These are phyloP conservation scores for Tetrastigma voinierianum DNA, from an alignment of 164 flowering plant genomes.

Conservation along the genomic window DNA sequence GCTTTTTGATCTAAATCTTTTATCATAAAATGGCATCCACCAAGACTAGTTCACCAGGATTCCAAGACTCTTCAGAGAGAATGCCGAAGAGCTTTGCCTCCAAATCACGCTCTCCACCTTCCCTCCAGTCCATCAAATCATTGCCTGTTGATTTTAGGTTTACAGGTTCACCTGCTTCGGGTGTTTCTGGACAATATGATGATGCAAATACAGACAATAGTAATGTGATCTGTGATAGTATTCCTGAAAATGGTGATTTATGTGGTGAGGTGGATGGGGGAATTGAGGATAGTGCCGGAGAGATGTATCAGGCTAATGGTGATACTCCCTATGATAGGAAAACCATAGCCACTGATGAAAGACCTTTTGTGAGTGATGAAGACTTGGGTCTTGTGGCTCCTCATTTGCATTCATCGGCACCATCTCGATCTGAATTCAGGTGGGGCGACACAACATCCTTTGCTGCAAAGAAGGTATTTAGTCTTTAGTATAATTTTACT, in stretches of 20 bases:
- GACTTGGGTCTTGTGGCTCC: slow-evolving; percentile 22
- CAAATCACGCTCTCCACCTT: slow-evolving; percentile 28
- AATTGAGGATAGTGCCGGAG: slow-evolving; percentile 9
- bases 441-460: slow-evolving; percentile 77
- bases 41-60: slow-evolving; percentile 15
- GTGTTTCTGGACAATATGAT: slow-evolving; percentile 3
- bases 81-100: slow-evolving; percentile 21
- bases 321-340: slow-evolving; percentile 67
- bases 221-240: slow-evolving; percentile 6
- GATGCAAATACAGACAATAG: slow-evolving; percentile 11
- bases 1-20: slow-evolving; percentile 21
- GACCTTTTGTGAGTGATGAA: slow-evolving; percentile 37
- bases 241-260: slow-evolving; percentile 29
- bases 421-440: slow-evolving; percentile 40
- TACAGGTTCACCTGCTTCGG: slow-evolving; percentile 26
- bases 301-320: slow-evolving; percentile 39
- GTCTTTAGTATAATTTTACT: neutral
- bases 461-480: slow-evolving; percentile 70
- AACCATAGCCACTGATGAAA: slow-evolving; percentile 30
- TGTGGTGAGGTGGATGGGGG: slow-evolving; percentile 14
- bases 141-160: slow-evolving; percentile 56
- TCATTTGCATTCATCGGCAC: slow-evolving; percentile 32
- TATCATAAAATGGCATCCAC: slow-evolving; percentile 23
- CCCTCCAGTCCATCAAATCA: slow-evolving; percentile 49
- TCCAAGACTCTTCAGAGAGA: slow-evolving; percentile 15